A percentile compares a stretch with the other conserved stretches of the same genome.
These are phyloP conservation scores for Verticillium zaregamsianum DNA, from an alignment of 2,329 filamentous ascomycete species.

Conservation along the genomic window DNA sequence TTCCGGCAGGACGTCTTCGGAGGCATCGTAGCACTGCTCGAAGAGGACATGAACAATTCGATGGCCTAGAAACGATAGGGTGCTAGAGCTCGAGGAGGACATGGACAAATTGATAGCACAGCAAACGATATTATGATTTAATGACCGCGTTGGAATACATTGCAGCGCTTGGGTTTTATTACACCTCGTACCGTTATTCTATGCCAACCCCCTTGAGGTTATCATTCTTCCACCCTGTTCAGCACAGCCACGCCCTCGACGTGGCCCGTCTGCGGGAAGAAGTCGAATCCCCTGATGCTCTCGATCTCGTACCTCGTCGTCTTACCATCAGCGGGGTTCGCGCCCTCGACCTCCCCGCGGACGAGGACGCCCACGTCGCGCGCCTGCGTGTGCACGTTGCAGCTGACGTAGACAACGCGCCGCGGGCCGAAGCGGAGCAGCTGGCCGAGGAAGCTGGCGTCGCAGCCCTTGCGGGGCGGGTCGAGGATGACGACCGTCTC, in stretches of 20 bases:
- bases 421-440: slow-evolving; percentile 72
- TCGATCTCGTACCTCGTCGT: slow-evolving; percentile 72
- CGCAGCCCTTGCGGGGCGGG: slow-evolving; percentile 94
- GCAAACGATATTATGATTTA: not conserved
- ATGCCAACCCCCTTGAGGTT: not conserved
- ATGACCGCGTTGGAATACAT: not conserved
- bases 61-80: not conserved
- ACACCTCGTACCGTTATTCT: not conserved
- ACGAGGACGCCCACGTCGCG: slow-evolving; percentile 87
- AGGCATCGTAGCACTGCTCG: not conserved
- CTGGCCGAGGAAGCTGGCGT: slow-evolving; percentile 77
- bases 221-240: slow-evolving; percentile 46
- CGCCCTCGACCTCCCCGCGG: slow-evolving; percentile 45
- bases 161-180: not conserved
- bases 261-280: slow-evolving; percentile 84
- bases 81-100: not conserved
- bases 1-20: not conserved
- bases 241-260: slow-evolving; percentile 65
- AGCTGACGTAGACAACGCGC: slow-evolving; percentile 89
- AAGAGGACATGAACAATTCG: not conserved
- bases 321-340: slow-evolving; percentile 22
- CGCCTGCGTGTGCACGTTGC: slow-evolving; percentile 97
- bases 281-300: slow-evolving; percentile 89
- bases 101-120: not conserved
- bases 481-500: slow-evolving; percentile 94